Evolutionary conservation across 148 eudicot species (phyloP).

Genomic region (Bassia scoparia): DNA sequence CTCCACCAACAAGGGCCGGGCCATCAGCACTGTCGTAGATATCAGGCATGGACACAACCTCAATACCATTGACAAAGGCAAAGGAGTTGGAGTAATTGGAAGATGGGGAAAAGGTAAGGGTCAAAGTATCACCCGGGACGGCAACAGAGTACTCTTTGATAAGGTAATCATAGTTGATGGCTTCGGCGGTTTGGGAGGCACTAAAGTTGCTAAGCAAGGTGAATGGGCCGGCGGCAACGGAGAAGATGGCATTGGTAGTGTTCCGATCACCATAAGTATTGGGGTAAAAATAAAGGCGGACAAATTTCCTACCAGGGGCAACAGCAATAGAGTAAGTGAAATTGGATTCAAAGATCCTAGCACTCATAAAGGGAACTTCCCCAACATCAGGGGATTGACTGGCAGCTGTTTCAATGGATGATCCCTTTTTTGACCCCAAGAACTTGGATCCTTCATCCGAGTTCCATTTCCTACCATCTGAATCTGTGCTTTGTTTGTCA

Average conservation of each 20-base stretch:
- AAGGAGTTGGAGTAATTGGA: slow-evolving; percentile 43
- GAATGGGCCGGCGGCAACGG: slow-evolving; percentile 49
- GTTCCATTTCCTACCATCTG: slow-evolving; percentile 68
- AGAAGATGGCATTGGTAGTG: slow-evolving; percentile 54
- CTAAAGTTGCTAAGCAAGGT: slow-evolving; percentile 84
- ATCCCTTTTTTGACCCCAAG: slow-evolving; percentile 30
- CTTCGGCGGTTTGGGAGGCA: slow-evolving; percentile 59
- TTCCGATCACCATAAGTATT: slow-evolving; percentile 45
- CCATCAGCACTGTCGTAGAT: slow-evolving; percentile 43
- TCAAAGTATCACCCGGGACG: slow-evolving; percentile 43
- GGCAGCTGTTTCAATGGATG: slow-evolving; percentile 45
- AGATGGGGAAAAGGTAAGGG: slow-evolving; percentile 68
- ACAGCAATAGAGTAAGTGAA: slow-evolving; percentile 76
- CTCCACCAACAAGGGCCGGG: slow-evolving; percentile 43
- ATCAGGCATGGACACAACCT: slow-evolving; percentile 75
- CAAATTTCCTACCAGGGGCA: slow-evolving; percentile 65
- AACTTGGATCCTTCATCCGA: slow-evolving; percentile 61
- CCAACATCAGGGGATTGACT: slow-evolving; percentile 60
- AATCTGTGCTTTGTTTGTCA: slow-evolving; percentile 36
- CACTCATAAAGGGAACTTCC: slow-evolving; percentile 70
- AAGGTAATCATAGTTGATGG: slow-evolving; percentile 58
- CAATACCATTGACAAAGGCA: slow-evolving; percentile 91
- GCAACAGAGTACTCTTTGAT: slow-evolving; percentile 63
- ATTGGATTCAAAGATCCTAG: slow-evolving; percentile 56
- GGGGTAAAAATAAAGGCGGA: slow-evolving; percentile 79